Evolutionary conservation across 371 early-diverging fungal genomes (phyloP), one percentile per base, ranked within the genome.

Genomic region (Modicella reniformis): DNA sequence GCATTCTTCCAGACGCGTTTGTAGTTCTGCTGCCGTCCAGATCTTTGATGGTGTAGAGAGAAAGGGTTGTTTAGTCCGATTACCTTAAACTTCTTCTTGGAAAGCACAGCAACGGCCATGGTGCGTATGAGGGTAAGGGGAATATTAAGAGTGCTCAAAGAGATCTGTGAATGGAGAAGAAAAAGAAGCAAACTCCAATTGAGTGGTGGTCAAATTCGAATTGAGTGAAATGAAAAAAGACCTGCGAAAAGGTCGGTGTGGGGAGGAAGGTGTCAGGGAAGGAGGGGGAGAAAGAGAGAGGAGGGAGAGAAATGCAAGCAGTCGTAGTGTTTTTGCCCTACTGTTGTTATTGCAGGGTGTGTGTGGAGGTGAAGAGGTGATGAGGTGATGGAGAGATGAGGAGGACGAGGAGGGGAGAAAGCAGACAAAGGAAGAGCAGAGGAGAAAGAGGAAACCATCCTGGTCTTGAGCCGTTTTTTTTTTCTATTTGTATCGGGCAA

Each of bases 31-130:
- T 37, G 37, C n/a, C n/a, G n/a, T n/a, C n/a, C n/a, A n/a, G n/a
- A n/a, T n/a, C n/a, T n/a, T n/a, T n/a, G n/a, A n/a, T n/a, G n/a
- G n/a, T 37, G 37, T 13, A 37, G 13, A 6, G 37, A 37, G 37
- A 37, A 13, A 37, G 37, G 8, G 37, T 6, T 41, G 33, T 44
- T n/a, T n/a, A n/a, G n/a, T n/a, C n/a, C n/a, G n/a, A n/a, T 70
- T 72, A 70, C 73, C 73, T 79, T 79, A 12, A 62, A 34, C 47
- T 79, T 79, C 58, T 59, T 72, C 59, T 66, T 79, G 48, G 70
- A 32, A 10, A 62, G 66, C 55, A 72, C 58, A 41, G 79, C 79
- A 21, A 72, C 63, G 2, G 73, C 73, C 73, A 79, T 77, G 32
- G 49, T 51, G 34, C 23, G 47, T 41, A 2, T 15, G 8, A 10